Base-by-base conservation (phyloP, 1,284 basidiomycete species). In the Stygiomarasmius scandens region DNA sequence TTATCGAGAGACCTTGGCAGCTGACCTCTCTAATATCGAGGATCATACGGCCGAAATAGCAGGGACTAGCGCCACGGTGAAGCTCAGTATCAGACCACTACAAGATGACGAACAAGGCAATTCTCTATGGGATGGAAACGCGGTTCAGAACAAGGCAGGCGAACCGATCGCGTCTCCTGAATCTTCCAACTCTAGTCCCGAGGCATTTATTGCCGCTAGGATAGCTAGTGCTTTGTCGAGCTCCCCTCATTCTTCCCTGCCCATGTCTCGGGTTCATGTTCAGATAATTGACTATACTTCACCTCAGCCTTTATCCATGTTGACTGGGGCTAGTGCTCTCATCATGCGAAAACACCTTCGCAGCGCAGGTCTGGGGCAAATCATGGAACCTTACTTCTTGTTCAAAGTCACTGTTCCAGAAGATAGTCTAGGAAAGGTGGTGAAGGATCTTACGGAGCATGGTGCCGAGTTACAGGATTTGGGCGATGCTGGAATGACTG, bases 391-490 rank as follows among this genome's bases (percentile, higher is more conserved):
- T 10, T 93, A 83, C 63, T 79, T 90, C 43, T 72, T 75, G 23
- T 73, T 92, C 57, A 89, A 84, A 63, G 79, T 91, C 52, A 81
- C 81, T 11, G 83, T 91, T 5, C 76, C 78, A 20, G 87, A 89
- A 60, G 84, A 86, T 56, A 76, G 77, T 48, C 74, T 93, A 4
- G 90, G 91, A 11, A 88, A 84, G 64, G 83, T 89, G 14, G 82
- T 92, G 51, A 90, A 86, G 66, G 89, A 93, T 63, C 72, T 93
- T 8, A 89, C 87, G 4, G 90, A 93, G 65, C 81, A 85, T 60
- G 84, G 84, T 1, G 90, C 87, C 16, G 89, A 92, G 66, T 76
- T 93, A 12, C 71, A 85, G 22, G 87, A 90, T 64, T 77, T 93
- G 24, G 80, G 76, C 14, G 71, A 79, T 29, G 69, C 71, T 36